Conservation (phyloP, 148 eudicot genomes). For the Rhododendron griersonianum region DNA sequence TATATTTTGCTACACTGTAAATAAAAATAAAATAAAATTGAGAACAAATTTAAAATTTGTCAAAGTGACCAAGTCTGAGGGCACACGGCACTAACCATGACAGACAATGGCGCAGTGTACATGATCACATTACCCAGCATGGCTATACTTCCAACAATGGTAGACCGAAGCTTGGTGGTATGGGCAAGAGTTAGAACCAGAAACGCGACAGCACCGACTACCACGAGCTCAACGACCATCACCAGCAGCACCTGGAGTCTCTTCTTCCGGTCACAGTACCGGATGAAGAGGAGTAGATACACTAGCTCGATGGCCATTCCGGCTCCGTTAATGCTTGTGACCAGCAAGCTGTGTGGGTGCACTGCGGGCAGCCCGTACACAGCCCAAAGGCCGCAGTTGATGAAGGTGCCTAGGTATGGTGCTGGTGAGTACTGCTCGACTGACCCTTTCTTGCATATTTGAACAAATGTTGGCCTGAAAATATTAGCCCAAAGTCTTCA, state of each 20-base stretch:
- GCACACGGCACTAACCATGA: slow-evolving; percentile 45
- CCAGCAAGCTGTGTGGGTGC: slow-evolving; percentile 65
- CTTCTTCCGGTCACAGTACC: slow-evolving; percentile 46
- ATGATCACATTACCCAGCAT: slow-evolving; percentile 56
- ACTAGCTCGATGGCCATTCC: slow-evolving; percentile 59
- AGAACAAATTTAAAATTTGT: neutral
- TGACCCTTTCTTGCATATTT: slow-evolving; percentile 67
- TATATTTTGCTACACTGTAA: neutral
- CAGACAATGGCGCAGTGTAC: slow-evolving; percentile 84
- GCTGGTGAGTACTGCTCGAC: slow-evolving; percentile 79
- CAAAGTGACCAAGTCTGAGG: neutral
- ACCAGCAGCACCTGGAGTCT: slow-evolving; percentile 36
- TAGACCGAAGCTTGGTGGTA: slow-evolving; percentile 50
- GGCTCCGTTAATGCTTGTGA: slow-evolving; percentile 64
- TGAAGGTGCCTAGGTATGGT: slow-evolving; percentile 71
- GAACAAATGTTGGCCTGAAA: slow-evolving; percentile 25
- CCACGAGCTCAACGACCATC: slow-evolving; percentile 39
- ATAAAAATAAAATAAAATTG: no score
- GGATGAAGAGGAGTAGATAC: slow-evolving; percentile 53
- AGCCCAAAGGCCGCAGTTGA: slow-evolving; percentile 81
- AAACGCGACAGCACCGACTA: slow-evolving; percentile 36
- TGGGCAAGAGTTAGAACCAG: slow-evolving; percentile 46
- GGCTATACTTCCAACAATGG: slow-evolving; percentile 62
- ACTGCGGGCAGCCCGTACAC: slow-evolving; percentile 79
- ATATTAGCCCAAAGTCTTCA: neutral